Percentiles rank a stretch among this genome's conserved stretches.
These are phyloP conservation scores for Cyclocybe aegerita DNA, from an alignment of 768 basidiomycete species.

Conservation along the genomic window DNA sequence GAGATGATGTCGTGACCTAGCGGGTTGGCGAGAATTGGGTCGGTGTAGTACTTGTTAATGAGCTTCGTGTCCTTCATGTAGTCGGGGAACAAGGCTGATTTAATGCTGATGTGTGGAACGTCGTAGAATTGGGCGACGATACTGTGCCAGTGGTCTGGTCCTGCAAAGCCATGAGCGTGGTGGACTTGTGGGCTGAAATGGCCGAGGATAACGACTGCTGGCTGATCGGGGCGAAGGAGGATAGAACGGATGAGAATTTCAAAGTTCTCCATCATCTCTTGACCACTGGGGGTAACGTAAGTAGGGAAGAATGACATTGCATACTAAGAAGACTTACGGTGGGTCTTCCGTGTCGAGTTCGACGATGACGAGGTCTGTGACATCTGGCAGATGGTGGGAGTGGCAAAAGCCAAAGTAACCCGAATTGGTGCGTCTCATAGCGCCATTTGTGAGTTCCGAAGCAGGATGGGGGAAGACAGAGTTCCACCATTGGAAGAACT, in stretches of 20 bases:
- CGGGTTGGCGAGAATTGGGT: conserved; percentile 79
- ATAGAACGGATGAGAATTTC: conserved; percentile 92
- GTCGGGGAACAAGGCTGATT: conserved; percentile 76
- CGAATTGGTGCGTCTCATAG: conserved; percentile 88
- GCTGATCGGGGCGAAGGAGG: conserved; percentile 85
- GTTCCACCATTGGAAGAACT: conserved; percentile 98
- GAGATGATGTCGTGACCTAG: conserved; percentile 82
- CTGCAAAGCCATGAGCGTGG: conserved; percentile 75
- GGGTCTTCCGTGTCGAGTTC: conserved; percentile 93
- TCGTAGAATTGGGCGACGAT: conserved; percentile 97
- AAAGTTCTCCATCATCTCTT: conserved; percentile 76
- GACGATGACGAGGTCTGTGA: conserved; percentile 91
- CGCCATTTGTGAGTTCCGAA: conserved; percentile 96
- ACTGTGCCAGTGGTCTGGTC: conserved; percentile 88
- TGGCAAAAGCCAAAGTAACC: conserved; percentile 96
- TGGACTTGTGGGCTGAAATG: conserved; percentile 92
- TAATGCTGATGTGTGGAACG: conserved; percentile 87
- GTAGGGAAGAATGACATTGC: background rate
- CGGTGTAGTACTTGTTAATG: conserved; percentile 71
- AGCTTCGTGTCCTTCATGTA: conserved; percentile 76
- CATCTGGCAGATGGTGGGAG: conserved; percentile 89
- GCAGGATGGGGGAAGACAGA: conserved; percentile 97
- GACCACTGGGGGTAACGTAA: conserved; percentile 46
- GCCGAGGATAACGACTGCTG: conserved; percentile 92
- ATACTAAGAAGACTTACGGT: conserved; percentile 52